Base-by-base conservation (phyloP, 345 rosid genomes). In the Tarenaya hassleriana region DNA sequence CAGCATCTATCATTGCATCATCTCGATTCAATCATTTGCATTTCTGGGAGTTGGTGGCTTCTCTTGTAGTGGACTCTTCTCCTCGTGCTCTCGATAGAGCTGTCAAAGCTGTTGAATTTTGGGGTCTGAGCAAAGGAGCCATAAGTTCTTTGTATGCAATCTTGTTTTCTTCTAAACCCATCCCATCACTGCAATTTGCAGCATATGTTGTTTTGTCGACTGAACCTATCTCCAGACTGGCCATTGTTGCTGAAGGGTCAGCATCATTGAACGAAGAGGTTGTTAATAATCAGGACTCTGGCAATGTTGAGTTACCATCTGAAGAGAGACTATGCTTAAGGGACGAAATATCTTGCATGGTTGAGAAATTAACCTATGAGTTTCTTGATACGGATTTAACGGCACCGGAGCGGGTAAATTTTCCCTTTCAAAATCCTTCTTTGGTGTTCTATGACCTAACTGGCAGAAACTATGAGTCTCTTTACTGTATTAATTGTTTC, bases 111-210 rank as follows among this genome's bases (percentile, higher is more conserved):
- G 73, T 84, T 62, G 92, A 87, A 60, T 82, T 82, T 60, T 84
- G 98, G 98, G 95, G 95, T 9, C 75, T 91, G 47, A 73, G 83
- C 69, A 81, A 71, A 67, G 95, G 94, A 66, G 69, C 96, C 19
- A 75, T 87, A 45, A 72, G 72, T 77, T 74, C 96, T 60, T 77
- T 91, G 66, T 91, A 84, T 73, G 78, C 95, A 47, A 60, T 87
- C 52, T 69, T 91, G 62, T 84, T 82, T 69, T 79, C 95, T 63
- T 75, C 89, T 61, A 64, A 62, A 52, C 81, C 88, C 50, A 69
- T 79, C 32, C 75, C 90, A 18, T 65, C 77, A 12, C 55, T 87
- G 70, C 96, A 87, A 71, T 73, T 73, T 72, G 86, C 98, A 67
- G 90, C 96, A 55, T 87, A 75, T 77, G 69, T 62, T 66, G 73